phyloP scores from a whole-genome alignment of 345 rosid species.

The thale cress (Arabidopsis thaliana) region TAIR10.1 NC_003076.8:9308001-9308500 shows the following conservation, averaged over 20 bases:
- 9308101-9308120: conserved; percentile 92
- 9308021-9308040: conserved; percentile 54
- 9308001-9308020: not conserved
- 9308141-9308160: conserved; percentile 91
- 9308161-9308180: conserved; percentile 91
- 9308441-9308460: conserved; percentile 53
- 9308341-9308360: not conserved
- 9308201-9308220: conserved; percentile 73
- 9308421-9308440: conserved; percentile 10
- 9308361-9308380: conserved; percentile 11
- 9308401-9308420: conserved; percentile 25
- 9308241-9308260: conserved; percentile 18
- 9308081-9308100: conserved; percentile 72
- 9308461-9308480: conserved; percentile 54
- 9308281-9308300: conserved; percentile 12
- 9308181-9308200: conserved; percentile 69
- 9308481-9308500: conserved; percentile 55
- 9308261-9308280: conserved; percentile 1
- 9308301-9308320: conserved; percentile 9
- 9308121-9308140: conserved; percentile 67
- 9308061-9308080: conserved; percentile 67
- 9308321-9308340: conserved; percentile 12
- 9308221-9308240: conserved; percentile 78
- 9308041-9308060: conserved; percentile 85
- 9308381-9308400: not conserved